These are phyloP conservation scores for Coemansia sp. DNA, from an alignment of 192 early-diverging fungal genomes.

Conservation along the genomic window DNA sequence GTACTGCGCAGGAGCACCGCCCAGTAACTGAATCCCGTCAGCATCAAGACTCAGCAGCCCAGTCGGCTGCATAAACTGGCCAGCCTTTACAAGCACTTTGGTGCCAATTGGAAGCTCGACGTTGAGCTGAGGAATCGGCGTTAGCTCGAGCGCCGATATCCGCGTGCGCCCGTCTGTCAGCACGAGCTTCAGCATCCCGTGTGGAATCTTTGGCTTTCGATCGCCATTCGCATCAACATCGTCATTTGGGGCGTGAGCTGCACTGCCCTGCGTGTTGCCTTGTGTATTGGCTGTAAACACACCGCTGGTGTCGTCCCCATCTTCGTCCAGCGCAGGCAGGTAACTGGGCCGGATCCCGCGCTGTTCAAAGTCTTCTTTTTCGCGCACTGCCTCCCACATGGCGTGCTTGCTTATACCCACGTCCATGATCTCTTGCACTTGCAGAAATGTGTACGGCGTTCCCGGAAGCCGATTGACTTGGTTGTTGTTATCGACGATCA, in stretches of 20 bases:
- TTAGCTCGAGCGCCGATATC: slow-evolving; percentile 36
- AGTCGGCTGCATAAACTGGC: slow-evolving; percentile 26
- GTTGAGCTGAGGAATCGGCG: slow-evolving; percentile 29
- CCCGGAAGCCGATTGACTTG: slow-evolving; percentile 13
- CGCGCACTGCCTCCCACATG: slow-evolving; percentile 49
- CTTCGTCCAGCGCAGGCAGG: slow-evolving; percentile 18
- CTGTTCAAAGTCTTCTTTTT: slow-evolving; percentile 50
- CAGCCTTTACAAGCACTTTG: slow-evolving; percentile 33
- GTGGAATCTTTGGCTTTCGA: slow-evolving; percentile 38
- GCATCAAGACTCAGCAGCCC: slow-evolving; percentile 25
- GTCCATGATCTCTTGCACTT: slow-evolving; percentile 48
- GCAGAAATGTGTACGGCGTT: slow-evolving; percentile 28
- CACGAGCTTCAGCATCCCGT: slow-evolving; percentile 39
- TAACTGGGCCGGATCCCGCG: slow-evolving; percentile 50
- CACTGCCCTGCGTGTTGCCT: slow-evolving; percentile 7
- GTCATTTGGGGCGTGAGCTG: background rate
- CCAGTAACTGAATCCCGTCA: slow-evolving; percentile 22
- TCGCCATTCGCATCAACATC: slow-evolving; percentile 8
- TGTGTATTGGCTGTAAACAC: slow-evolving; percentile 22
- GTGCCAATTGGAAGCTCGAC: slow-evolving; percentile 47
- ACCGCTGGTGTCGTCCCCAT: slow-evolving; percentile 5
- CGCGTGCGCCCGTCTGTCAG: slow-evolving; percentile 39
- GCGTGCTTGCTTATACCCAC: slow-evolving; percentile 47
- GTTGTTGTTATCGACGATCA: slow-evolving; percentile 4
- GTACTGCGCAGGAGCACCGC: slow-evolving; percentile 40